A percentile compares a stretch with the other conserved stretches of the same genome.
phyloP scores from a whole-genome alignment of 192 early-diverging fungal genomes.

The Podila verticillata region DNA sequence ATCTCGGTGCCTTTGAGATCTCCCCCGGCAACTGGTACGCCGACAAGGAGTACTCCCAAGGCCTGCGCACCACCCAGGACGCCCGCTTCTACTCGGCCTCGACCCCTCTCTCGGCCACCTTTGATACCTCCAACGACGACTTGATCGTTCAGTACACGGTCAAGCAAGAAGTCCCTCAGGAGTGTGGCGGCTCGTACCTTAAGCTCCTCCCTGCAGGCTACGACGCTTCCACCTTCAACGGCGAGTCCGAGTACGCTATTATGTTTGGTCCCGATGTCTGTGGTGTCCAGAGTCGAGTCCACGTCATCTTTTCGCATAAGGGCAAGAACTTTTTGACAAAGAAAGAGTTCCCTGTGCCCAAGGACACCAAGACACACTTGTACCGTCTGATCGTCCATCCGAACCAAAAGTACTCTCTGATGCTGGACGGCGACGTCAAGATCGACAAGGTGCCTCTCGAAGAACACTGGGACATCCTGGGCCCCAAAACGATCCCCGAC shows the following conservation, averaged over 20 bases:
- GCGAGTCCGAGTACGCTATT: slow-evolving; percentile 84
- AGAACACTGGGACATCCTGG: slow-evolving; percentile 60
- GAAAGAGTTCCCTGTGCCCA: slow-evolving; percentile 72
- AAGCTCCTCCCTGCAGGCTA: slow-evolving; percentile 89
- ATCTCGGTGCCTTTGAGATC: slow-evolving; percentile 80
- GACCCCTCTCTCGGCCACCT: slow-evolving; percentile 73
- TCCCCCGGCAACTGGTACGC: slow-evolving; percentile 79
- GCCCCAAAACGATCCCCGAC: slow-evolving; percentile 84
- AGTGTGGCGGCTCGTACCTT: slow-evolving; percentile 94
- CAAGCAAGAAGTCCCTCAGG: slow-evolving; percentile 90
- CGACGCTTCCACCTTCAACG: slow-evolving; percentile 81
- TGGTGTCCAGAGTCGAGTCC: slow-evolving; percentile 89
- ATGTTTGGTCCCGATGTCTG: slow-evolving; percentile 96
- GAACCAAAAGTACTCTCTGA: slow-evolving; percentile 61
- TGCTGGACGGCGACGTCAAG: slow-evolving; percentile 24
- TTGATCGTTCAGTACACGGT: slow-evolving; percentile 88
- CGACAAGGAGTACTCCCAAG: slow-evolving; percentile 71
- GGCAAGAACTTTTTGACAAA: slow-evolving; percentile 88
- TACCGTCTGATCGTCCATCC: slow-evolving; percentile 90
- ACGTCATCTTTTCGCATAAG: slow-evolving; percentile 96
- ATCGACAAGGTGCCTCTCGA: slow-evolving; percentile 22
- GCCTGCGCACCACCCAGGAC: slow-evolving; percentile 84
- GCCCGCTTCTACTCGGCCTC: slow-evolving; percentile 88
- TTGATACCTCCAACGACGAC: slow-evolving; percentile 86
- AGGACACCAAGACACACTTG: slow-evolving; percentile 84